phyloP scores from a whole-genome alignment of 176 grass and related monocot genomes.

The Musa acuminata region DNA sequence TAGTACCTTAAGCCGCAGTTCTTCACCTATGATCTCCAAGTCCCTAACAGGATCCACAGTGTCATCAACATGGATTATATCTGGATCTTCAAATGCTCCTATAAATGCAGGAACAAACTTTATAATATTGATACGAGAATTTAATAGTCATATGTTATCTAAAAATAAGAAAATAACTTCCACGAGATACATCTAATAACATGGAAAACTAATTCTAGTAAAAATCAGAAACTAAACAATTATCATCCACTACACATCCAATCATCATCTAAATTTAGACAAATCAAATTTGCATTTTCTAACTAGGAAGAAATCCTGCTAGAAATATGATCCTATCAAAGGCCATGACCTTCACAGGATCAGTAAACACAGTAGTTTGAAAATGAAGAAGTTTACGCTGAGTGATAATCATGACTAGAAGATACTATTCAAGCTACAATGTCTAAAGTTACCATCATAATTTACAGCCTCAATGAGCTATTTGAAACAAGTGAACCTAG shows the following conservation, averaged over 20 bases:
- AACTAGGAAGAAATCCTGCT: too few species aligned
- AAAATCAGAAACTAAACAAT: neutral
- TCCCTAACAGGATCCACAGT: conserved; percentile 95
- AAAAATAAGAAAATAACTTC: neutral
- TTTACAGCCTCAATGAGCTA: neutral
- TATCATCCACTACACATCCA: neutral
- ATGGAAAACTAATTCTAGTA: neutral
- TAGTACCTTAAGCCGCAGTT: conserved; percentile 85
- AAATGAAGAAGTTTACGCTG: neutral
- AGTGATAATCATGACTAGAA: neutral
- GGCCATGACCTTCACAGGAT: neutral
- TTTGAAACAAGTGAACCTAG: neutral
- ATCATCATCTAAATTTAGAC: neutral
- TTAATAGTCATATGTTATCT: neutral
- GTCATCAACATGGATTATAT: conserved; percentile 92
- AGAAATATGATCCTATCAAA: neutral
- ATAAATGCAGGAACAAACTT: conserved; percentile 14
- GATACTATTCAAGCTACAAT: neutral
- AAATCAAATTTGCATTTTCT: too few species aligned
- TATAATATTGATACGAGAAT: neutral
- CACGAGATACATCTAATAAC: neutral
- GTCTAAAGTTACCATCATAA: neutral
- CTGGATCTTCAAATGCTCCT: conserved; percentile 97
- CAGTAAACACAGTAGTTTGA: neutral
- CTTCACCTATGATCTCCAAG: conserved; percentile 81